Base-by-base conservation (phyloP, 176 grass and related monocot genomes). In the Melocanna baccifera region DNA sequence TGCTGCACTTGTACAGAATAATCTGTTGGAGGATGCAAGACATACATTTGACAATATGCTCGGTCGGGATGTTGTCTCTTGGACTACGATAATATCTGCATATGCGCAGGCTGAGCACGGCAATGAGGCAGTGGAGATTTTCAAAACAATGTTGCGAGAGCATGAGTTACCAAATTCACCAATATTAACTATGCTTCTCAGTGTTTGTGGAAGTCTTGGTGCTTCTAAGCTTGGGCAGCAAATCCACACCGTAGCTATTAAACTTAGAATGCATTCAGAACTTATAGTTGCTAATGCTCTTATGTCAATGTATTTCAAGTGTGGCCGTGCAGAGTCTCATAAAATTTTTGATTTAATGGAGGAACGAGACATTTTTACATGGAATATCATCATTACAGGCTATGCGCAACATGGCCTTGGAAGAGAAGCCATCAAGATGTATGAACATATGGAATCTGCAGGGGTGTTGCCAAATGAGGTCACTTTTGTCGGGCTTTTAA, bases 401-500 rank as follows among this genome's bases (percentile, higher is more conserved):
- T 81, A 85, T 81, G 93, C 90, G 23, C 83, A 90, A 15, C 85
- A 92, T 83, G 90, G 90, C 29, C 90, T 83, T 75, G 83, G 74
- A 73, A 78, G 69, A 50, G 79, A 80, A 53, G 86, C 92, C 16
- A 81, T 91, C 67, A 71, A 74, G 51, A 87, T 90, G 43, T 94
- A 82, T 76, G 36, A 73, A 48, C 65, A 79, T 62, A 94, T 94
- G 92, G 23, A 75, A 78, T 83, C 62, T 56, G 73, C 68, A 41
- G 81, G 84, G 51, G 66, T 87, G 56, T 48, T 85, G 67, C 92
- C 87, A 65, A 88, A 94, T 12, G 81, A 87, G 40, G 89, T 94
- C 81, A 94, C 92, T 75, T 94, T 94, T 57, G 81, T 91, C 29
- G 92, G 92, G 29, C 84, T 94, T 89, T 68, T 94, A 62, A 88